These are phyloP conservation scores for Heritiera littoralis DNA, from an alignment of 345 rosid genomes.

Conservation along the genomic window DNA sequence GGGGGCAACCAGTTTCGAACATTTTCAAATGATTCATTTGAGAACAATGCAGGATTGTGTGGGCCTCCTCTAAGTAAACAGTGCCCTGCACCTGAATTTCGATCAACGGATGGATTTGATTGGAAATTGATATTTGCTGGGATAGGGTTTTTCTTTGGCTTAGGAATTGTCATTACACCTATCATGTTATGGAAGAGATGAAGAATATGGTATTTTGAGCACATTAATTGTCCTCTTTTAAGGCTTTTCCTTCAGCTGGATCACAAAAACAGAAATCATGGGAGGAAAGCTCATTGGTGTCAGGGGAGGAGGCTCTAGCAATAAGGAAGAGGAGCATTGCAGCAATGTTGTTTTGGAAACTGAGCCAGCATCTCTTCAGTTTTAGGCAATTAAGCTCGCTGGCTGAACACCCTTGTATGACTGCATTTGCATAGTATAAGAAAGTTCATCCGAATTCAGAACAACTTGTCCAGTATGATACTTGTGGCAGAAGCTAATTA, in stretches of 20 bases:
- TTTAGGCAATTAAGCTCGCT: too few relatives aligned
- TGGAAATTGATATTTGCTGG: slow-evolving; percentile 1
- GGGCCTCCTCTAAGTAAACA: too few relatives aligned
- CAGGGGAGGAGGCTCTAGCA: background rate
- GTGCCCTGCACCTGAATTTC: too few relatives aligned
- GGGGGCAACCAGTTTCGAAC: background rate
- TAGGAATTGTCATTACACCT: background rate
- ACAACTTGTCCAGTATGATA: background rate
- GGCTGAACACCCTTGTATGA: background rate
- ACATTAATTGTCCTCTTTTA: background rate
- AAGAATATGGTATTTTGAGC: slow-evolving; percentile 15
- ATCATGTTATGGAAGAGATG: slow-evolving; percentile 10
- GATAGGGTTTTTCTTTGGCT: slow-evolving; percentile 8
- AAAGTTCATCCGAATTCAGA: background rate
- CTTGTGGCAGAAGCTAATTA: background rate
- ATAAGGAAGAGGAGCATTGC: background rate
- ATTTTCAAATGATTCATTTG: background rate
- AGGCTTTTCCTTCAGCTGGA: background rate
- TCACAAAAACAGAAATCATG: background rate
- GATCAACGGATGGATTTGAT: background rate
- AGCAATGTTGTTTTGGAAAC: background rate
- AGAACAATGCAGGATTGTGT: too few relatives aligned
- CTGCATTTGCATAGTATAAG: background rate
- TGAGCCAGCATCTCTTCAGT: background rate
- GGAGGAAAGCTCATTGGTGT: background rate